phyloP scores from a whole-genome alignment of 225 moss, liverwort and hornwort species.

The Sphagnum tenellum region DNA sequence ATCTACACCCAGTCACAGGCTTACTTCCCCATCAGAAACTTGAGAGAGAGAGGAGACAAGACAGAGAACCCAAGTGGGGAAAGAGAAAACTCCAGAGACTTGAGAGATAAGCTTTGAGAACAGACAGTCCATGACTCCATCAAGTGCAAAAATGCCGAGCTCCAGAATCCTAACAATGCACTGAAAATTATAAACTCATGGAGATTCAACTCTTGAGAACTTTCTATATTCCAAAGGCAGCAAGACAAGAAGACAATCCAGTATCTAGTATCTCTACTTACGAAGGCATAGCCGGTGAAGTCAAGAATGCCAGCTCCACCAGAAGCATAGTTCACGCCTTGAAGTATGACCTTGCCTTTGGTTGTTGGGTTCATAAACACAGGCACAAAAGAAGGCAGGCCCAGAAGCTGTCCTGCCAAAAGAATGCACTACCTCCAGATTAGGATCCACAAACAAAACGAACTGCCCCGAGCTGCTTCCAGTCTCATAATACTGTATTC shows the following conservation, averaged over 20 bases:
- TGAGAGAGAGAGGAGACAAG: neutral
- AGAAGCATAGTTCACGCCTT: slow-evolving; percentile 58
- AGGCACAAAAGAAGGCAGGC: slow-evolving; percentile 31
- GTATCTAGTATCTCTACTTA: slow-evolving; percentile 17
- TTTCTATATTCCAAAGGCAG: too few species aligned
- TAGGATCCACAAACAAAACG: neutral
- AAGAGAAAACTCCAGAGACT: too few species aligned
- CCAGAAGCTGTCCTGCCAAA: slow-evolving; percentile 38
- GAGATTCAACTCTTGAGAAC: too few species aligned
- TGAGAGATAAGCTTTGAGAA: too few species aligned
- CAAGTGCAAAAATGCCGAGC: too few species aligned
- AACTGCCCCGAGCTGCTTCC: neutral
- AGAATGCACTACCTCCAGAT: neutral
- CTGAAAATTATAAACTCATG: too few species aligned
- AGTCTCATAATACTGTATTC: too few species aligned
- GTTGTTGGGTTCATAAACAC: slow-evolving; percentile 33
- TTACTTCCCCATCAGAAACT: neutral
- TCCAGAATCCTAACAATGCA: too few species aligned
- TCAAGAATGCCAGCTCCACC: slow-evolving; percentile 60
- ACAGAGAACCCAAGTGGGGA: neutral
- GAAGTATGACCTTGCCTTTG: slow-evolving; percentile 25
- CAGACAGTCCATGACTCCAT: neutral
- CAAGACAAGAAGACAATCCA: too few species aligned
- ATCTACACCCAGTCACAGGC: slow-evolving; percentile 15
- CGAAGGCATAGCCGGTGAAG: slow-evolving; percentile 41